A percentile compares a stretch with the other conserved stretches of the same genome.
Conservation (phyloP, 345 rosid genomes). For the Citrus medica region DNA sequence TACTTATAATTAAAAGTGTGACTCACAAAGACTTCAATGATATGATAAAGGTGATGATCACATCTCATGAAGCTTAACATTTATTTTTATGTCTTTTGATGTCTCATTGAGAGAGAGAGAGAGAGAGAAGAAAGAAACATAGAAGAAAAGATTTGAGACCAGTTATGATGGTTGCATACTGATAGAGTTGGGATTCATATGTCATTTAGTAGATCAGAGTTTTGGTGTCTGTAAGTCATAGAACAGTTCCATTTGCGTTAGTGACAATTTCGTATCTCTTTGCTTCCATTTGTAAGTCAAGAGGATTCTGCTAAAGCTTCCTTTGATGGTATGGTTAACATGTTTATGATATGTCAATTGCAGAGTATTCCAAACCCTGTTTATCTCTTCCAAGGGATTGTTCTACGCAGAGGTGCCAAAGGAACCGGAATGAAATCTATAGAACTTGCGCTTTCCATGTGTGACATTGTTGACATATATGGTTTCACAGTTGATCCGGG, state of each 20-base stretch:
- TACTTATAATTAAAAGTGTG: conserved; percentile 91
- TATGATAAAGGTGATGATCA: conserved; percentile 78
- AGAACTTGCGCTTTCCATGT: conserved; percentile 94
- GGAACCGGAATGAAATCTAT: conserved; percentile 98
- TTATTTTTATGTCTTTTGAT: neutral
- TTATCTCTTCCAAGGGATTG: conserved; percentile 97
- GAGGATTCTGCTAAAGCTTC: neutral
- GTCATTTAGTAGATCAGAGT: conserved; percentile 6
- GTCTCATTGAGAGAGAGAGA: neutral
- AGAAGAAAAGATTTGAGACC: neutral
- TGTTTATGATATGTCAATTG: conserved; percentile 11
- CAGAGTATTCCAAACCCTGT: conserved; percentile 96
- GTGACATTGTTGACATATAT: conserved; percentile 88
- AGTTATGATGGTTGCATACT: neutral
- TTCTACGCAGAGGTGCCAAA: conserved; percentile 93
- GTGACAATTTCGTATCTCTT: neutral
- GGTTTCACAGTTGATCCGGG: conserved; percentile 99
- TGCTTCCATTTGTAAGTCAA: neutral
- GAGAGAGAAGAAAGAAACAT: neutral
- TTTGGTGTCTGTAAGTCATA: conserved; percentile 8
- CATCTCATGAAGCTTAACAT: neutral
- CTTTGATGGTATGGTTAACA: conserved; percentile 1
- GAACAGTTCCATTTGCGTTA: neutral
- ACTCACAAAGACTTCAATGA: conserved; percentile 84
- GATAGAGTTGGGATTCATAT: neutral